Evolutionary conservation across 2,329 filamentous ascomycete genomes (phyloP).

Genomic region (Venturia asperata): DNA sequence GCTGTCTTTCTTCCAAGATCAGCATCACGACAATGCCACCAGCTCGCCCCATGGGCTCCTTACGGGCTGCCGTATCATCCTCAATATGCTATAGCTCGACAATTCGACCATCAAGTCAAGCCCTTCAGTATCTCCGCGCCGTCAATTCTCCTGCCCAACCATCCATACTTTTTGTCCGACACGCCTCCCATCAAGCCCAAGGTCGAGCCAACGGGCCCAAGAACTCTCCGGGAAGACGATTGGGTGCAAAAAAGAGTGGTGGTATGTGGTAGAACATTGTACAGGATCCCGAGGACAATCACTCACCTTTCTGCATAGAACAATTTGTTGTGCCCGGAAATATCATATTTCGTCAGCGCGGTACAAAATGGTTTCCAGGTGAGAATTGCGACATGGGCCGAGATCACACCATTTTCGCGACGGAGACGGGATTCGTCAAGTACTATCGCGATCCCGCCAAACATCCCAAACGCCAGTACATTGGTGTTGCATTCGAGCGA

Average conservation of each 20-base stretch:
- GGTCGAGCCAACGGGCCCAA: constrained; percentile 63
- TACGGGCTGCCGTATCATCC: constrained; percentile 2
- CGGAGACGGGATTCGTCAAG: constrained; percentile 80
- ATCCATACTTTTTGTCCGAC: constrained; percentile 41
- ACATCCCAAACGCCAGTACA: constrained; percentile 86
- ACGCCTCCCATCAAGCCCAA: constrained; percentile 59
- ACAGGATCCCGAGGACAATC: not conserved
- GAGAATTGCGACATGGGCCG: constrained; percentile 94
- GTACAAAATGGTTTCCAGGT: constrained; percentile 88
- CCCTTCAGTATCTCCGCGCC: constrained; percentile 15
- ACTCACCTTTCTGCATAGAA: constrained; percentile 44
- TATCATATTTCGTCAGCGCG: constrained; percentile 96
- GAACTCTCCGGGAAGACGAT: constrained; percentile 70
- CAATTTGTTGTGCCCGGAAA: constrained; percentile 93
- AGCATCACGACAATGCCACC: not conserved
- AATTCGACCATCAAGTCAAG: constrained; percentile 14
- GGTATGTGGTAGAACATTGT: constrained; percentile 45
- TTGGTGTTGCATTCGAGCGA: constrained; percentile 84
- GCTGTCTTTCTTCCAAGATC: not conserved
- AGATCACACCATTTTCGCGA: constrained; percentile 91
- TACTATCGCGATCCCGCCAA: constrained; percentile 85
- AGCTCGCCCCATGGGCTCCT: not conserved
- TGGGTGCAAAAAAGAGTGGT: constrained; percentile 89
- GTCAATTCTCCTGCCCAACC: constrained; percentile 30
- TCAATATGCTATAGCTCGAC: not conserved